Evolutionary conservation across 257 asterid genomes (phyloP).

Genomic region (Apocynum venetum): DNA sequence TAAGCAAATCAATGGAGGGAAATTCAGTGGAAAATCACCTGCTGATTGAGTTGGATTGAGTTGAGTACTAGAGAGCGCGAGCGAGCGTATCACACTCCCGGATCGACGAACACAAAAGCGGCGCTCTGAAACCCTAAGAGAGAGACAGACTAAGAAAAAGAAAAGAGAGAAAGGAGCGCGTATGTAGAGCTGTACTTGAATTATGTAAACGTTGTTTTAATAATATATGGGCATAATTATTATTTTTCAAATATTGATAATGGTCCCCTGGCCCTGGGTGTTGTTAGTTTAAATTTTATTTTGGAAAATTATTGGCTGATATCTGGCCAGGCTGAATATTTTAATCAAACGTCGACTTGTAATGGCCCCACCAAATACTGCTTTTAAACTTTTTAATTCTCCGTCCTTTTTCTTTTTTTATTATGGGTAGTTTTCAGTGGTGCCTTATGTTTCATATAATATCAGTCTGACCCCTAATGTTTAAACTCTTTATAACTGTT

Average conservation of each 20-base stretch:
- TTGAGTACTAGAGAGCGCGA: slow-evolving; percentile 9
- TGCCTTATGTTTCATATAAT: background rate
- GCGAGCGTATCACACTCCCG: slow-evolving; percentile 18
- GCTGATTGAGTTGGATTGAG: background rate
- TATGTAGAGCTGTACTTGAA: slow-evolving; percentile 36
- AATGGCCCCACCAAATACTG: background rate
- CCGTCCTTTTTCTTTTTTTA: too few relatives aligned
- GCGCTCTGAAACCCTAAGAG: slow-evolving; percentile 40
- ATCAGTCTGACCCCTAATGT: background rate
- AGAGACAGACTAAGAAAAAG: slow-evolving; percentile 23
- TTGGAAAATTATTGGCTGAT: background rate
- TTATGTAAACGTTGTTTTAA: slow-evolving; percentile 26
- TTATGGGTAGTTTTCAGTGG: background rate
- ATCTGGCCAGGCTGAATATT: background rate
- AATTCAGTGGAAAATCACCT: slow-evolving; percentile 14
- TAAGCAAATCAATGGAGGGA: background rate
- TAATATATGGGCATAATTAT: background rate
- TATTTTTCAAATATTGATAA: background rate
- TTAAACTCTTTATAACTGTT: background rate
- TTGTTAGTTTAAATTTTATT: background rate
- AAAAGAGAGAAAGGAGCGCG: slow-evolving; percentile 23
- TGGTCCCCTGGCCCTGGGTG: background rate
- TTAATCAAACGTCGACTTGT: background rate
- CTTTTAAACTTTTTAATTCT: background rate
- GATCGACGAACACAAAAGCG: slow-evolving; percentile 34